These are phyloP conservation scores for Suhomyces vadensis DNA, from an alignment of 805 yeast species.

Conservation along the genomic window DNA sequence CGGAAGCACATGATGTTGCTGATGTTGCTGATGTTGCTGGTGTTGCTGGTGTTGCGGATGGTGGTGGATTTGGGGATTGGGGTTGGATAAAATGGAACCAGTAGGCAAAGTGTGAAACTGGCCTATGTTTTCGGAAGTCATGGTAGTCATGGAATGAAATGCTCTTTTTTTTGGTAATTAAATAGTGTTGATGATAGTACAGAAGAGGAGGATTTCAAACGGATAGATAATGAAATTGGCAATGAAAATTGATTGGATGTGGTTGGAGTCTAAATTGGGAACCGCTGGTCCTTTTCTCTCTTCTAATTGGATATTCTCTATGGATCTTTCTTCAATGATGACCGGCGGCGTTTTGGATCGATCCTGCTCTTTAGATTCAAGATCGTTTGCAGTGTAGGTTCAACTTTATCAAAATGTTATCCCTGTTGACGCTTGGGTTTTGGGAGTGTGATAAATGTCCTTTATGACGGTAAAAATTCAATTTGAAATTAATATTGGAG, in stretches of 20 bases:
- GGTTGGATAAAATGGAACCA: conserved; percentile 2
- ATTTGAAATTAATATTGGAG: not conserved
- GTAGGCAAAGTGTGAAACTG: conserved; percentile 14
- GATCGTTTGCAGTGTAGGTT: not conserved
- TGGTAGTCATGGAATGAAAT: conserved; percentile 12
- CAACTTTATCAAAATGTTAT: not conserved
- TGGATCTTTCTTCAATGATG: not conserved
- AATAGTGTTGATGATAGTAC: not conserved
- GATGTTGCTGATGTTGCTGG: conserved; percentile 11
- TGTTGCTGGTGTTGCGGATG: conserved; percentile 12
- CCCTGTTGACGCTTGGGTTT: not conserved
- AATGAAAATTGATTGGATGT: too few relatives aligned
- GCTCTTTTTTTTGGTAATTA: not conserved
- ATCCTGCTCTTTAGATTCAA: not conserved
- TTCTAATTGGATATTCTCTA: too few relatives aligned
- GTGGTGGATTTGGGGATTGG: conserved; percentile 5
- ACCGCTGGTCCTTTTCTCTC: not conserved
- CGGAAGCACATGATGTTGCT: conserved; percentile 11
- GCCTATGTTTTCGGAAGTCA: conserved; percentile 16
- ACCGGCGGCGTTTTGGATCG: not conserved
- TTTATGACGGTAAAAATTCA: not conserved
- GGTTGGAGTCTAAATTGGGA: not conserved
- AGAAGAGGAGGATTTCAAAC: not conserved
- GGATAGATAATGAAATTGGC: too few relatives aligned
- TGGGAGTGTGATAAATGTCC: not conserved